A percentile compares a stretch with the other conserved stretches of the same genome.
phyloP scores from a whole-genome alignment of 441 rosid species.

The Erysimum cheiri region DNA sequence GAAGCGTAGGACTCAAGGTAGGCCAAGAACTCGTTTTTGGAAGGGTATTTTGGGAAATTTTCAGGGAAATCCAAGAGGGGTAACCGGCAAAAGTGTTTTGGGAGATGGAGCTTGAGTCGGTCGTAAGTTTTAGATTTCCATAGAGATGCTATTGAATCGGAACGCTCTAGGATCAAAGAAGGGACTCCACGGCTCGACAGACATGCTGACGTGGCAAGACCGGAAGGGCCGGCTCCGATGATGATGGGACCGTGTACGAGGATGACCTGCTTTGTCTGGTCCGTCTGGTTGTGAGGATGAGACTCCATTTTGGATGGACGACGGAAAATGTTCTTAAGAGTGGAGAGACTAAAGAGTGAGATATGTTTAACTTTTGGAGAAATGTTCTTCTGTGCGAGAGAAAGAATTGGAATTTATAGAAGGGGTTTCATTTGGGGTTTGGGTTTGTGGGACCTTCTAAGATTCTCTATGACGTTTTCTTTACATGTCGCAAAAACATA shows the following conservation, averaged over 20 bases:
- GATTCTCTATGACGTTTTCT: conserved; percentile 38
- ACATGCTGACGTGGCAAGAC: conserved; percentile 82
- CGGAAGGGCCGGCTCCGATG: conserved; percentile 96
- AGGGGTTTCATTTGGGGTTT: conserved; percentile 9
- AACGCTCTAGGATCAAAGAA: conserved; percentile 72
- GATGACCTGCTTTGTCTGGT: conserved; percentile 36
- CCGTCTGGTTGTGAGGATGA: conserved; percentile 11
- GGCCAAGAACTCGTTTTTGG: conserved; percentile 67
- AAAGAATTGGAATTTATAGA: conserved; percentile 36
- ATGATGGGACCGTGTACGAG: conserved; percentile 65
- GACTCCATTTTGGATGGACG: conserved; percentile 35
- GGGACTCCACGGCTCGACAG: conserved; percentile 63
- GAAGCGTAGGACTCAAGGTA: conserved; percentile 80
- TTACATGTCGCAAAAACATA: conserved; percentile 18
- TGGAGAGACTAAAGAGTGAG: conserved; percentile 30
- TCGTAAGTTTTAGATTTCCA: conserved; percentile 85
- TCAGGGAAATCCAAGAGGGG: conserved; percentile 69
- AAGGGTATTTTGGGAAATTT: conserved; percentile 76
- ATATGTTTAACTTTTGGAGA: conserved; percentile 40
- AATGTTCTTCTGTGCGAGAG: conserved; percentile 28
- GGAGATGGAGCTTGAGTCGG: conserved; percentile 88
- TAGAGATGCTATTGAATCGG: conserved; percentile 76
- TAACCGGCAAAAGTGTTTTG: conserved; percentile 75
- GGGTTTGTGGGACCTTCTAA: conserved; percentile 38
- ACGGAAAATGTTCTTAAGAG: conserved; percentile 11